Evolutionary conservation across 257 asterid species (phyloP), one percentile per base, ranked within the genome.

Genomic region (Solanum etuberosum): DNA sequence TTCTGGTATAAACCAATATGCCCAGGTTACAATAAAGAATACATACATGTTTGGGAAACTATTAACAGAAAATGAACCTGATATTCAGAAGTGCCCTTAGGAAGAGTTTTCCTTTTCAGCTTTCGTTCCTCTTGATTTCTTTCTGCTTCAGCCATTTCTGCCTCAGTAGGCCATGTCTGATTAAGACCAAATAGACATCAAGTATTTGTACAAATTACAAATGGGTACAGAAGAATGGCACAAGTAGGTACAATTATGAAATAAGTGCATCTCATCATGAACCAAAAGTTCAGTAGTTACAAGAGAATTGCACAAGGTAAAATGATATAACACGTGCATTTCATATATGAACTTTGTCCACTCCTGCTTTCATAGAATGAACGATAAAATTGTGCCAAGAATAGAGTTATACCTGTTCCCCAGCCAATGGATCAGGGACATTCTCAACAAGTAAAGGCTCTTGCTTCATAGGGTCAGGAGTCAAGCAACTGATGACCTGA

Each of bases 151-250:
- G 94, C 97, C 98, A 96, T 95, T 91, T 97, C 99, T 86, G 93
- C 98, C 90, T 94, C 98, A 21, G 99, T 96, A 6, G 99, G 99
- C 98, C 98, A 97, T 73, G 99, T 97, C 99, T 97, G 93, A 76
- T 90, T 43, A 67, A 72, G 89, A 86, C 43, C 78, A 83, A 84
- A 90, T 38, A 42, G 35, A 85, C 63, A 38, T 48, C 83, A 83
- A 57, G 4, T 29, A 72, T 84, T 32, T 71, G 51, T 84, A n/a
- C 84, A 21, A 43, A 84, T 74, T 51, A 88, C 21, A 61, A 12
- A 84, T 31, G 85, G 78, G 78, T 37, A 82, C 77, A 86, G 15
- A 42, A 74, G 76, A 42, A 65, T 29, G 68, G 68, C 40, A 29
- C 68, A 81, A 81, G 85, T 81, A 81, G 43, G 85, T 81, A 48